Base-by-base conservation (phyloP, 345 rosid genomes). In the Corchorus olitorius region DNA sequence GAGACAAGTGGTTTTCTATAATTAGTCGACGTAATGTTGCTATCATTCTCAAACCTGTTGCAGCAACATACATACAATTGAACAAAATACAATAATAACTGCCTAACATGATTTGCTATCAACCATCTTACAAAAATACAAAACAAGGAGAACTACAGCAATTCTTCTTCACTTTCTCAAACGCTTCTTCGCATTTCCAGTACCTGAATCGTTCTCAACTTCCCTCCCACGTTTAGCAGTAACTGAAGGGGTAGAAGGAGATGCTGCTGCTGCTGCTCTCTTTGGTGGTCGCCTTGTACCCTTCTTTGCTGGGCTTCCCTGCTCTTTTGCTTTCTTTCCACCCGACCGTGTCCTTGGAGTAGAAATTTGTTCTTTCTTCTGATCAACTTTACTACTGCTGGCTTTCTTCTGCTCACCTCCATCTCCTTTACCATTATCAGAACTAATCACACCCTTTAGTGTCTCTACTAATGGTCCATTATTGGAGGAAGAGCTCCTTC, bases 161-260 rank as follows among this genome's bases (percentile, higher is more conserved):
- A 7, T 3, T 8, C 9, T 19, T 11, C n/a, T 41, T 80, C 65
- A 82, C 81, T 81, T 88, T 78, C 83, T 86, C 46, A 82, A 61
- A 41, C 88, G 89, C 73, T 84, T 88, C 80, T 82, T 88, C 14
- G 81, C 79, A 15, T 52, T 77, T 77, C 82, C 39, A 52, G 73
- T 73, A 70, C 76, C 83, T 43, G 75, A 75, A 52, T 75, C 86
- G 27, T 69, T 78, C 82, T 84, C 86, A 60, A 62, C 72, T 83
- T 78, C 89, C 76, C 75, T 81, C 20, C 68, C 81, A 34, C 80
- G 77, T 54, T 84, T 87, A 43, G 68, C 65, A 0, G 76, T 33
- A 53, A 13, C 43, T 2, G 35, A 27, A 0, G 63, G 54, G 4
- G 54, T 15, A 5, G 65, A 70, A 48, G 82, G 49, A 22, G 77